Conservation (phyloP, 129 eudicot species). For the Logfia minima region DNA sequence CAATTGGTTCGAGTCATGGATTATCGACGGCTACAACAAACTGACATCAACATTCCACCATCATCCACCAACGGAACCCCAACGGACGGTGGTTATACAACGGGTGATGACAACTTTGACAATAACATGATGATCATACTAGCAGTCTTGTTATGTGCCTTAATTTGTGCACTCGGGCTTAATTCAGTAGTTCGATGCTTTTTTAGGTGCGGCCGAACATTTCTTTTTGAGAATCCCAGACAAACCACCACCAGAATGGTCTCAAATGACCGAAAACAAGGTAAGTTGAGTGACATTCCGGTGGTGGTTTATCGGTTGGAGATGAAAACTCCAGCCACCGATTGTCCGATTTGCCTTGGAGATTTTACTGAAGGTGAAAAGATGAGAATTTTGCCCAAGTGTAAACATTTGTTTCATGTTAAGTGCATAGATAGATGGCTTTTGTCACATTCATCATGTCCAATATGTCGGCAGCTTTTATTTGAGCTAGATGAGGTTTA, state of each 20-base stretch:
- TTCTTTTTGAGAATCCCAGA: slow-evolving; percentile 21
- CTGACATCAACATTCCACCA: slow-evolving; percentile 30
- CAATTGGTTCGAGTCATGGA: slow-evolving; percentile 11
- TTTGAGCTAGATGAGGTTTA: slow-evolving; percentile 40
- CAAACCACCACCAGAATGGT: slow-evolving; percentile 23
- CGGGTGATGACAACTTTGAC: slow-evolving; percentile 50
- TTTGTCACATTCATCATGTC: slow-evolving; percentile 63
- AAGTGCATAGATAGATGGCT: slow-evolving; percentile 83
- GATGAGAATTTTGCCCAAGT: slow-evolving; percentile 60
- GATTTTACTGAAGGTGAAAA: slow-evolving; percentile 69
- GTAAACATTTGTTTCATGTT: slow-evolving; percentile 77
- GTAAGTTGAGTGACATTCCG: slow-evolving; percentile 55
- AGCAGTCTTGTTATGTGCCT: slow-evolving; percentile 66
- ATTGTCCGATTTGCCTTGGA: slow-evolving; percentile 76
- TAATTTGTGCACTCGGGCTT: slow-evolving; percentile 68
- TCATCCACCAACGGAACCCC: slow-evolving; percentile 23
- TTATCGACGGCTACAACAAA: slow-evolving; percentile 40
- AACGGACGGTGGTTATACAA: slow-evolving; percentile 16
- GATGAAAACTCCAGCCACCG: slow-evolving; percentile 44
- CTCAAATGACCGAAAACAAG: slow-evolving; percentile 40
- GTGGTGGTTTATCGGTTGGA: slow-evolving; percentile 51
- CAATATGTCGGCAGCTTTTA: slow-evolving; percentile 61
- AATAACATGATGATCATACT: slow-evolving; percentile 80
- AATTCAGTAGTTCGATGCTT: slow-evolving; percentile 67
- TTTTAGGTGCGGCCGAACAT: slow-evolving; percentile 41